Base-by-base conservation (phyloP, 352 stramenopile genomes). In the Phytophthora chlamydospora region DNA sequence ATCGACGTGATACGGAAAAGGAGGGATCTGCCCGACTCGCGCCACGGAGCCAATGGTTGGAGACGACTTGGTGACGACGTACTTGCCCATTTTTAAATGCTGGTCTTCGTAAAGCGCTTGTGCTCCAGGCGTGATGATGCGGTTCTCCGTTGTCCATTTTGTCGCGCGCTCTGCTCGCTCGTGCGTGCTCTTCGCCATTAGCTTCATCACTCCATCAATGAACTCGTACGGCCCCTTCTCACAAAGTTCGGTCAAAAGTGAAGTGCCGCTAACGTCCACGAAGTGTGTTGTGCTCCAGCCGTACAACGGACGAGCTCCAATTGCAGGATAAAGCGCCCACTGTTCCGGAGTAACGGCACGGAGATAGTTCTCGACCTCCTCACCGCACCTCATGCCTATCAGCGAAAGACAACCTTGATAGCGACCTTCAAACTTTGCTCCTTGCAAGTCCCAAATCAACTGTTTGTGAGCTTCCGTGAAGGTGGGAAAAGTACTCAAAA, bases 151-250 rank as follows among this genome's bases (percentile, higher is more conserved):
- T 1, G 14, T 6, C 38, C 38, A 43, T n/a, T 43, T 14, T 8
- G 14, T 8, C n/a, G 2, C 9, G 13, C n/a, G 4, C 14, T 27
- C 13, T 3, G 12, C 9, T 14, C 38, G 12, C 14, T 43, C 38
- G 27, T 11, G 11, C n/a, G 19, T 14, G 19, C n/a, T 43, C 14
- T 43, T 19, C n/a, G 38, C 38, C 12, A 43, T 43, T 3, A 17
- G 9, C 5, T 43, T 10, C 38, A 43, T 19, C 12, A 43, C n/a
- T 16, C n/a, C 6, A 27, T 43, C 38, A 0, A 43, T 14, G 14
- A 43, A 43, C 38, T 43, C 38, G 38, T 43, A 43, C 10, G 38
- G 38, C 14, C 13, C 12, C 38, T 43, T 43, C 13, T 16, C n/a
- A 16, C 14, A 16, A 14, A 43, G 38, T 17, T 19, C n/a, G 7